Base-by-base conservation (phyloP, 768 basidiomycete genomes). In the Lentinus brumalis region DNA sequence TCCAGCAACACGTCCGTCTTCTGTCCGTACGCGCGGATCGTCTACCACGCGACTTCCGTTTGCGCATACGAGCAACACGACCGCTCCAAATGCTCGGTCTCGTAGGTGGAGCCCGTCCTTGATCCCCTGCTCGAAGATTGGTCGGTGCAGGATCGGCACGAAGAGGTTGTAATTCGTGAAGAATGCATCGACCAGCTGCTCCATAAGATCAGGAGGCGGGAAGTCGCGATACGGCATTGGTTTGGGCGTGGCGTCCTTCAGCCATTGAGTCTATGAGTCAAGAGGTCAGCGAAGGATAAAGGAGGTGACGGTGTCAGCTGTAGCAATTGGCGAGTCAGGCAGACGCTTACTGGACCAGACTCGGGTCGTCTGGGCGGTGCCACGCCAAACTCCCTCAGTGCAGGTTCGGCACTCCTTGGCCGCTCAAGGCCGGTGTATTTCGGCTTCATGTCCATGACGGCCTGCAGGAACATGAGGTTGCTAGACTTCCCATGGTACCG, bases 41-140 rank as follows among this genome's bases (percentile, higher is more conserved):
- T 80, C 71, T 12, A 76, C 69, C 56, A 69, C 80, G 15, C 82
- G 73, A 0, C 78, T 65, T 7, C 78, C 85, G 56, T 79, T 69
- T 1, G 86, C 84, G 62, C 81, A 83, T 0, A 90, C 80, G 46
- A 87, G 74, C 11, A 90, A 73, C 9, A 89, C 75, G 4, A 80
- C 77, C 0, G 74, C 73, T 0, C 79, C 80, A 67, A 91, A 91
- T 4, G 70, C 67, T 6, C 66, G 60, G 56, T 83, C 76, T 3
- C 62, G 68, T 10, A 75, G 67, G 62, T 82, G 77, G 41, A 79
- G 62, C 0, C 76, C 74, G 3, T 71, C 69, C 4, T 66, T 65
- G 47, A 80, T 68, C 16, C 74, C 70, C 15, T 67, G 63, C 14
- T 79, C 72, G 63, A 85, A 83, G 6, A 78, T 73, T 3, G 75